Evolutionary conservation across 2,329 filamentous ascomycete genomes (phyloP).

Genomic region (Erysiphe pulchra): DNA sequence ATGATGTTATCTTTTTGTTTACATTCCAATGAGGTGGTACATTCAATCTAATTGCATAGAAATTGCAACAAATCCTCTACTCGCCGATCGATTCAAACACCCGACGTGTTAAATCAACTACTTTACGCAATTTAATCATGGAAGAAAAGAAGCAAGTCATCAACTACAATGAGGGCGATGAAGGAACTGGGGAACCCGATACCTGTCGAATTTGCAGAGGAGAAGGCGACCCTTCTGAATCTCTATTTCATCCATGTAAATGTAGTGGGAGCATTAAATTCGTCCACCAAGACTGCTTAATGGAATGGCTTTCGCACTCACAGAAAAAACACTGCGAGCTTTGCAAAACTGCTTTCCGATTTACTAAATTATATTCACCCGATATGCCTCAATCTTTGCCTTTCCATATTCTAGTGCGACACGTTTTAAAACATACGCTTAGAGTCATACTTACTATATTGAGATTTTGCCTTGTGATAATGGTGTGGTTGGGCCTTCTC

Average conservation of each 20-base stretch:
- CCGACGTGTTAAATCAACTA: too few relatives aligned
- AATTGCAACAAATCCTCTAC: too few relatives aligned
- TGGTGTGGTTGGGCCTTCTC: constrained; percentile 72
- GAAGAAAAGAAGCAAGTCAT: constrained; percentile 26
- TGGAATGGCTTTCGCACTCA: constrained; percentile 96
- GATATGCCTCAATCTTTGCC: constrained; percentile 77
- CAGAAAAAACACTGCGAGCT: constrained; percentile 99
- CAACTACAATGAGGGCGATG: constrained; percentile 5
- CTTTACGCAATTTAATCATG: constrained; percentile 17
- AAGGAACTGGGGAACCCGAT: constrained; percentile 22
- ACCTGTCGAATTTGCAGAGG: constrained; percentile 95
- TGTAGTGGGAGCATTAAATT: constrained; percentile 98
- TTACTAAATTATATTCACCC: constrained; percentile 90
- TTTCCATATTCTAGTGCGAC: constrained; percentile 51
- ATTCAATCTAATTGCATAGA: too few relatives aligned
- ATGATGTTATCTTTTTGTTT: too few relatives aligned
- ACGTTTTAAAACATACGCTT: constrained; percentile 47
- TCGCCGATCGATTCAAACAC: too few relatives aligned
- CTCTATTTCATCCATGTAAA: constrained; percentile 93
- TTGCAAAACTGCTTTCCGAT: constrained; percentile 93
- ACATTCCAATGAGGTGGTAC: too few relatives aligned
- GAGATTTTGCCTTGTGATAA: constrained; percentile 49
- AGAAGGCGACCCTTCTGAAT: constrained; percentile 59
- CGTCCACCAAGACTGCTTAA: constrained; percentile 90
- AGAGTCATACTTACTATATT: constrained; percentile 53